Evolutionary conservation across 169 alveolate genomes (phyloP).

Genomic region (Babesia bigemina): DNA sequence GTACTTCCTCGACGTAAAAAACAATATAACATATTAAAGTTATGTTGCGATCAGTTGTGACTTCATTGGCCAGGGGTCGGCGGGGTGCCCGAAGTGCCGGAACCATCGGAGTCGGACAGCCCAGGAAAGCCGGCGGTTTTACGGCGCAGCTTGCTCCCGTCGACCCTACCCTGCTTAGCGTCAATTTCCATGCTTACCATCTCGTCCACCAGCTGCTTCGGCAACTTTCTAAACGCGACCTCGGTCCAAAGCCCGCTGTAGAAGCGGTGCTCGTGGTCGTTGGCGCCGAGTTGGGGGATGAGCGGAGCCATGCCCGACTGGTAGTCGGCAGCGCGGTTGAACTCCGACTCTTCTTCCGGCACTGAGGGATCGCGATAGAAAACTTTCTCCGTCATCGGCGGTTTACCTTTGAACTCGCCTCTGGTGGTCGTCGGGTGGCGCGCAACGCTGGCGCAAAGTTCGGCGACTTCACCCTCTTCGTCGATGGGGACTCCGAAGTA

Average conservation of each 20-base stretch:
- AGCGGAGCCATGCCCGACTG: slow-evolving; percentile 10
- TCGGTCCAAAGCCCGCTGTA: slow-evolving; percentile 61
- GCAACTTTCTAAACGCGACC: slow-evolving; percentile 22
- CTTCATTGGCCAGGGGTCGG: neutral
- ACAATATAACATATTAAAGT: neutral
- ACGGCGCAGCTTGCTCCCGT: slow-evolving; percentile 1
- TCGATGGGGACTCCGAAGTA: slow-evolving; percentile 9
- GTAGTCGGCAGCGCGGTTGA: slow-evolving; percentile 39
- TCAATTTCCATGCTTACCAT: slow-evolving; percentile 45
- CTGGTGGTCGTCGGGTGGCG: slow-evolving; percentile 32
- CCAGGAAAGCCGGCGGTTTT: neutral
- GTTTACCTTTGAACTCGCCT: slow-evolving; percentile 49
- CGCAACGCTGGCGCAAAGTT: slow-evolving; percentile 5
- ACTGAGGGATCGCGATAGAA: slow-evolving; percentile 24
- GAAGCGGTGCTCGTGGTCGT: slow-evolving; percentile 24
- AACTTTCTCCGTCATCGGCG: slow-evolving; percentile 9
- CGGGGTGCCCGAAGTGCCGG: neutral
- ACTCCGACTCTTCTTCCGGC: slow-evolving; percentile 6
- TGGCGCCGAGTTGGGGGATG: neutral
- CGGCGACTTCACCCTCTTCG: neutral
- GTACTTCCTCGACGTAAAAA: neutral
- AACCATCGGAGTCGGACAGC: neutral
- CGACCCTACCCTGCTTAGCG: slow-evolving; percentile 40
- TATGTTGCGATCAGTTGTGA: neutral
- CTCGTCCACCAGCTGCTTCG: slow-evolving; percentile 30